phyloP scores from a whole-genome alignment of 2,329 filamentous ascomycete genomes.

The Diaporthe longicolla region DNA sequence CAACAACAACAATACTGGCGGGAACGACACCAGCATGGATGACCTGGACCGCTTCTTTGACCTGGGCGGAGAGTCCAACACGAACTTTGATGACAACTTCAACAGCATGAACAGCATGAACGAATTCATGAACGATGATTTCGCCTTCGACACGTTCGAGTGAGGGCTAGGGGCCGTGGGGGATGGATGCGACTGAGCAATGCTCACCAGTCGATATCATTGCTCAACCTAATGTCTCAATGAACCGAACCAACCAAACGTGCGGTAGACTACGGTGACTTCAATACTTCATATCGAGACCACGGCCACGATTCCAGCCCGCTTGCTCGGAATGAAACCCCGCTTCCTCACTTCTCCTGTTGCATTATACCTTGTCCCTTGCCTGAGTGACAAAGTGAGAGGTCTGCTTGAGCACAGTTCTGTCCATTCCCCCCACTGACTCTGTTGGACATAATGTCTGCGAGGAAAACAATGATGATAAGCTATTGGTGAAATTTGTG shows the following conservation, averaged over 20 bases:
- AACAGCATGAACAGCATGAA: conserved; percentile 39
- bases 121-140: conserved; percentile 39
- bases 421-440: neutral
- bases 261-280: neutral
- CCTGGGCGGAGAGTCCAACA: conserved; percentile 56
- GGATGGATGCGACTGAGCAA: neutral
- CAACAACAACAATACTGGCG: conserved; percentile 38
- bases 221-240: neutral
- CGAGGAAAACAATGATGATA: neutral
- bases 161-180: neutral
- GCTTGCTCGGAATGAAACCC: neutral
- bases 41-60: conserved; percentile 64
- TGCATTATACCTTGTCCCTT: neutral
- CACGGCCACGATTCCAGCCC: neutral
- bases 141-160: conserved; percentile 36
- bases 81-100: conserved; percentile 51
- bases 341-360: neutral
- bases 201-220: neutral
- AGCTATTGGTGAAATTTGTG: neutral
- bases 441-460: neutral
- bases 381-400: neutral
- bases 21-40: conserved; percentile 47
- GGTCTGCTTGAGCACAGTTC: too few relatives aligned
- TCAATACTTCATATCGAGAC: neutral
- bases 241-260: neutral